Evolutionary conservation across 83 land plant species (phyloP).

Genomic region (Picea abies): DNA sequence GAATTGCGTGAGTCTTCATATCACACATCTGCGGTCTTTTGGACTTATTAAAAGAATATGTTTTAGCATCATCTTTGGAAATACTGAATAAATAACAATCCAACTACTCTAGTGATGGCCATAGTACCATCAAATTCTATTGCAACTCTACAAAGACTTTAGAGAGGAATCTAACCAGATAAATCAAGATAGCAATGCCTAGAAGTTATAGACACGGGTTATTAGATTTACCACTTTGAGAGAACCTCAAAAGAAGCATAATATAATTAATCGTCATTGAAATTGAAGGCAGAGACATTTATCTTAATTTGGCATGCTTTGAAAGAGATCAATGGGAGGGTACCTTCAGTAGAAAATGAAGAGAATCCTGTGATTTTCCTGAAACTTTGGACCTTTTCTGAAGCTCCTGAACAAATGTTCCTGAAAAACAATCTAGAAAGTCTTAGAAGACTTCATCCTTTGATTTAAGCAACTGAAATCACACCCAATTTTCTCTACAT

Average conservation of each 20-base stretch:
- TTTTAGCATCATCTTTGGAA: not conserved
- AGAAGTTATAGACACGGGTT: not conserved
- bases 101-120: not conserved
- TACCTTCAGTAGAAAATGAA: slow-evolving; percentile 11
- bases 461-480: not conserved
- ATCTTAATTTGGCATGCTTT: not conserved
- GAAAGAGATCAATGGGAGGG: not conserved
- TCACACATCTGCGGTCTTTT: not conserved
- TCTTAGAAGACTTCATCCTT: not conserved
- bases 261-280: too few species aligned
- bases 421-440: slow-evolving; percentile 29
- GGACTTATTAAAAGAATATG: not conserved
- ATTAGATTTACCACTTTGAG: not conserved
- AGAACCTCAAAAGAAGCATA: too few species aligned
- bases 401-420: slow-evolving; percentile 29
- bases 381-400: slow-evolving; percentile 29
- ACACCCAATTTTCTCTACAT: not conserved
- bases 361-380: slow-evolving; percentile 7
- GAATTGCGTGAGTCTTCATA: not conserved
- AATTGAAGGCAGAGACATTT: too few species aligned
- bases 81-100: not conserved
- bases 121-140: not conserved
- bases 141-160: not conserved
- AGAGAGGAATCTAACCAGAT: not conserved
- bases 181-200: not conserved